Base-by-base conservation (phyloP, 768 basidiomycete species). In the Gyrodon lividus region DNA sequence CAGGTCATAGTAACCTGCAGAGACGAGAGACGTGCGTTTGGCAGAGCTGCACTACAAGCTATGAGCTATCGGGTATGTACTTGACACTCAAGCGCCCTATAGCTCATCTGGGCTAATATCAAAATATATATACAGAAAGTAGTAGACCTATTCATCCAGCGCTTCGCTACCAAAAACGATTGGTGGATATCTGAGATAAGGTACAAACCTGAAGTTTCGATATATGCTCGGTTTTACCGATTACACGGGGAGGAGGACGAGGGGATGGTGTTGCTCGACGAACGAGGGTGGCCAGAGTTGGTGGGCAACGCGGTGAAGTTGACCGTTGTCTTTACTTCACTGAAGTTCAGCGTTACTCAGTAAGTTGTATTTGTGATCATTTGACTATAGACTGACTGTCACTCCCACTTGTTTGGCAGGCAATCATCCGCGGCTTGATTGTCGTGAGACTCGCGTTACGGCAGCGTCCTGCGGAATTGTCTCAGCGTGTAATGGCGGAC, bases 101-200 rank as follows among this genome's bases (percentile, higher is more conserved):
- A 19, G 22, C 17, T 43, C 37, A 51, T 31, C 19, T n/a, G 23
- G 44, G 33, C 51, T 63, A 46, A 68, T 35, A 13, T 7, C 17
- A 19, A 31, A 35, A 31, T n/a, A n/a, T n/a, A n/a, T n/a, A n/a
- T n/a, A n/a, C 50, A 68, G 67, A 68, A 66, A 64, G 67, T 51
- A 24, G 56, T 57, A 33, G 67, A 68, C 19, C 16, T 70, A 22
- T 68, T 68, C 50, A 62, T 68, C 4, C 69, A 68, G 30, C 69
- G 67, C 20, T 68, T 68, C 33, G 66, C 67, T 19, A 68, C 68
- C 43, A 68, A 68, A 38, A 67, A 68, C 42, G 67, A 68, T 20
- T 68, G 67, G 67, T 68, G 68, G 68, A 62, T 68, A 66, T 70
- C 67, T 33, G 67, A 68, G 42, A 64, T 48, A 47, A 60, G 51